Conservation (phyloP, 2,329 filamentous ascomycete genomes). For the Scortechinia acanthostroma region DNA sequence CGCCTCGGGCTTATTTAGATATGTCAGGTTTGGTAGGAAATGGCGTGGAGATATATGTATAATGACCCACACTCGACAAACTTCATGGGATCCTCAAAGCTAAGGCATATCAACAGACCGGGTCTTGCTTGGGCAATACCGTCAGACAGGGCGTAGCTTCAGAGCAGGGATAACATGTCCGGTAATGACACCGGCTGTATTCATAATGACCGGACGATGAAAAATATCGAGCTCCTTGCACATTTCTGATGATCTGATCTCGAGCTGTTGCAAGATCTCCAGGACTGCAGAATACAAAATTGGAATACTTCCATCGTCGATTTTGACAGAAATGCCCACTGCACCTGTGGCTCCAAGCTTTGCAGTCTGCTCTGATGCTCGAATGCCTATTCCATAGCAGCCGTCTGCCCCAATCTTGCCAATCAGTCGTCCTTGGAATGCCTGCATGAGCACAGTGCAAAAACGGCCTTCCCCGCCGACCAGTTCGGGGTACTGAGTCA, state of each 20-base stretch:
- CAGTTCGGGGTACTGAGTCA: slow-evolving; percentile 29
- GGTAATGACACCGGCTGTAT: slow-evolving; percentile 26
- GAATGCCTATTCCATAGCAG: slow-evolving; percentile 34
- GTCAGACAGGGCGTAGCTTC: too few relatives aligned
- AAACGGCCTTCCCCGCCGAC: slow-evolving; percentile 35
- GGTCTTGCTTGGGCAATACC: too few relatives aligned
- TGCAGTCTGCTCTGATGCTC: slow-evolving; percentile 23
- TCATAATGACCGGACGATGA: slow-evolving; percentile 20
- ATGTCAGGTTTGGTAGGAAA: too few relatives aligned
- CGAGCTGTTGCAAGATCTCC: slow-evolving; percentile 33
- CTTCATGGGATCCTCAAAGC: too few relatives aligned
- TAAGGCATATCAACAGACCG: too few relatives aligned
- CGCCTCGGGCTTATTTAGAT: too few relatives aligned
- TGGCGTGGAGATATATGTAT: too few relatives aligned
- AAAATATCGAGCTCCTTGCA: slow-evolving; percentile 18
- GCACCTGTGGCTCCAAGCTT: slow-evolving; percentile 22
- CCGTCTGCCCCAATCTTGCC: slow-evolving; percentile 40
- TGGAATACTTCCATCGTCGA: slow-evolving; percentile 35
- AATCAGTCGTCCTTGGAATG: slow-evolving; percentile 24
- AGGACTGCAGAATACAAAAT: slow-evolving; percentile 31
- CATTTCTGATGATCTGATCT: slow-evolving; percentile 21
- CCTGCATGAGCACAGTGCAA: slow-evolving; percentile 33
- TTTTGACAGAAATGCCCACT: slow-evolving; percentile 34
- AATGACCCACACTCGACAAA: too few relatives aligned
- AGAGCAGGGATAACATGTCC: too few relatives aligned